Evolutionary conservation across 1,284 basidiomycete species (phyloP), one percentile per base, ranked within the genome.

Genomic region (Trichosporon ovoides): DNA sequence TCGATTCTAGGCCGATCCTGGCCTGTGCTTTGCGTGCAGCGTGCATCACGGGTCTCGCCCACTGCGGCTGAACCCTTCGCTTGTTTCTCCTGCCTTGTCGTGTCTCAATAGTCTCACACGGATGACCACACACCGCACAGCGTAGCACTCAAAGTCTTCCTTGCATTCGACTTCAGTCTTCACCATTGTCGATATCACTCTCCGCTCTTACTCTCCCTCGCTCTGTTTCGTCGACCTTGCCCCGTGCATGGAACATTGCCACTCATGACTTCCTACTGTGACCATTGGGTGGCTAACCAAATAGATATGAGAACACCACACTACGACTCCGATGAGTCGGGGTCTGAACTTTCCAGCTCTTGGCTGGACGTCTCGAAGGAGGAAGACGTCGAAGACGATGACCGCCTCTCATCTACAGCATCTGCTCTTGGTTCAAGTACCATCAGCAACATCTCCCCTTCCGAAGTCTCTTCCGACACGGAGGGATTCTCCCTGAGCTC

Each of bases 241-340:
- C n/a, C n/a, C n/a, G n/a, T n/a, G n/a, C n/a, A n/a, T n/a, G n/a
- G n/a, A n/a, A n/a, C n/a, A n/a, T n/a, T n/a, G n/a, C n/a, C n/a
- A n/a, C n/a, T n/a, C 53, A 59, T 57, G 56, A 53, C 58, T 28
- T 53, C 51, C 20, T 63, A 63, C 53, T 63, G 61, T 48, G 55
- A 58, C 12, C 20, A 55, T 2, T 63, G 61, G 61, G 58, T 54
- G 20, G 53, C 49, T 57, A 37, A 55, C 52, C 40, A 19, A 22
- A 11, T 34, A 31, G 35, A 22, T 18, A 54, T 48, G 43, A 48
- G 43, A 24, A 48, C 43, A 11, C 28, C 50, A 33, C 53, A 43
- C 14, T 28, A 48, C 22, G 51, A 50, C 43, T 11, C 19, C 51
- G 36, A 58, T 48, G 52, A 53, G 43, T 16, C 52, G 46, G 52